phyloP scores from a whole-genome alignment of 192 early-diverging fungal species.

The Umbelopsis sp. region DNA sequence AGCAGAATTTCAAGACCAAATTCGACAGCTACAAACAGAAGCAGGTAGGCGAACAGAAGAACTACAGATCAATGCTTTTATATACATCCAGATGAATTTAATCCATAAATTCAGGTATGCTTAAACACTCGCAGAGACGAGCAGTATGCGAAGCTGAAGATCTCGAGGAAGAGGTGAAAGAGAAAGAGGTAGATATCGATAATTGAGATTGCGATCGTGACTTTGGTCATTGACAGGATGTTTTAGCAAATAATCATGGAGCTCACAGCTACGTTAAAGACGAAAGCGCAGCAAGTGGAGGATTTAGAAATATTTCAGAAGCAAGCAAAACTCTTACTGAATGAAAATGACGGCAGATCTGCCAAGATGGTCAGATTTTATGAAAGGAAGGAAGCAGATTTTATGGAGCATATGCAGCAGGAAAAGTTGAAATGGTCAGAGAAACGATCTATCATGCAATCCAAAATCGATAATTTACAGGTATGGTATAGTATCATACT shows the following conservation, averaged over 20 bases:
- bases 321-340: not conserved
- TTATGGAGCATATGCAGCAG: not conserved
- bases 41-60: not conserved
- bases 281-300: not conserved
- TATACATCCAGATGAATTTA: not conserved
- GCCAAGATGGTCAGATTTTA: conserved; percentile 1
- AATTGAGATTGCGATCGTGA: not conserved
- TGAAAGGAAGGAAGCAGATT: conserved; percentile 1
- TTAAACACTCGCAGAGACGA: not conserved
- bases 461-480: conserved; percentile 6
- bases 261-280: not conserved
- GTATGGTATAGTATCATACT: not conserved
- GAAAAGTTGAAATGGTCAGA: not conserved
- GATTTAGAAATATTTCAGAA: conserved; percentile 2
- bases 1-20: not conserved
- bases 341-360: not conserved
- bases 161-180: not conserved
- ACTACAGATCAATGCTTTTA: not conserved
- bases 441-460: conserved; percentile 5
- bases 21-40: not conserved
- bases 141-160: not conserved
- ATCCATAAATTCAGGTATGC: not conserved
- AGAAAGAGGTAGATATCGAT: not conserved
- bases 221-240: not conserved
- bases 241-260: conserved; percentile 14